Conservation (phyloP, 2,329 filamentous ascomycete species). For the Alternaria novae-zelandiae region DNA sequence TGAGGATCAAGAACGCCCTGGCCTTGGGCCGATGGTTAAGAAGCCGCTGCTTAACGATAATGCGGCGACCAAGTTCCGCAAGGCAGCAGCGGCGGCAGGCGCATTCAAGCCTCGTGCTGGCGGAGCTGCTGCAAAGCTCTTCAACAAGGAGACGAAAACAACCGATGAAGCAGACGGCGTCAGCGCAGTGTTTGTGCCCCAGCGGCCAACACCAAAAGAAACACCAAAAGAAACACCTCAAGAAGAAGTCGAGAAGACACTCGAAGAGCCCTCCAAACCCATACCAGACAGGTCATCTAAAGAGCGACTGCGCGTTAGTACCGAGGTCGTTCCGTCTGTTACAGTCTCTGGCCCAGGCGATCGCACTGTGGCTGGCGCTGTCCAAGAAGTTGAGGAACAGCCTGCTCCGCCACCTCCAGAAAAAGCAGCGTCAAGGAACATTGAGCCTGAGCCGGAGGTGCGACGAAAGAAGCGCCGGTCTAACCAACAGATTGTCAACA, state of each 20-base stretch:
- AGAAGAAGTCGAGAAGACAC: slow-evolving; percentile 35
- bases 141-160: slow-evolving; percentile 63
- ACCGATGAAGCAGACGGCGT: slow-evolving; percentile 84
- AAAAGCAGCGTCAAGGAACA: slow-evolving; percentile 22
- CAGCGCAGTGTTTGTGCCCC: slow-evolving; percentile 83
- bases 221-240: slow-evolving; percentile 26
- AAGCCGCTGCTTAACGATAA: slow-evolving; percentile 75
- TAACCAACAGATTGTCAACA: slow-evolving; percentile 79
- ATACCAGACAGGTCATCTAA: slow-evolving; percentile 37
- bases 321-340: slow-evolving; percentile 42
- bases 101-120: slow-evolving; percentile 88
- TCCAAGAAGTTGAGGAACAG: slow-evolving; percentile 30
- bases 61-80: slow-evolving; percentile 77
- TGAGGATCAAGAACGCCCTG: slow-evolving; percentile 67
- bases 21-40: slow-evolving; percentile 89
- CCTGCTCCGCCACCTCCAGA: slow-evolving; percentile 50
- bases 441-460: slow-evolving; percentile 51
- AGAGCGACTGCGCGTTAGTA: slow-evolving; percentile 38
- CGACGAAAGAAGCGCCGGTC: slow-evolving; percentile 67
- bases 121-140: slow-evolving; percentile 80
- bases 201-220: slow-evolving; percentile 41
- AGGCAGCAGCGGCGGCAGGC: slow-evolving; percentile 71
- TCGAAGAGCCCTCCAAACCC: slow-evolving; percentile 27
- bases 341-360: slow-evolving; percentile 44
- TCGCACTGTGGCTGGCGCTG: slow-evolving; percentile 21